Base-by-base conservation (phyloP, 2,329 filamentous ascomycete species). In the Aureobasidium subglaciale region DNA sequence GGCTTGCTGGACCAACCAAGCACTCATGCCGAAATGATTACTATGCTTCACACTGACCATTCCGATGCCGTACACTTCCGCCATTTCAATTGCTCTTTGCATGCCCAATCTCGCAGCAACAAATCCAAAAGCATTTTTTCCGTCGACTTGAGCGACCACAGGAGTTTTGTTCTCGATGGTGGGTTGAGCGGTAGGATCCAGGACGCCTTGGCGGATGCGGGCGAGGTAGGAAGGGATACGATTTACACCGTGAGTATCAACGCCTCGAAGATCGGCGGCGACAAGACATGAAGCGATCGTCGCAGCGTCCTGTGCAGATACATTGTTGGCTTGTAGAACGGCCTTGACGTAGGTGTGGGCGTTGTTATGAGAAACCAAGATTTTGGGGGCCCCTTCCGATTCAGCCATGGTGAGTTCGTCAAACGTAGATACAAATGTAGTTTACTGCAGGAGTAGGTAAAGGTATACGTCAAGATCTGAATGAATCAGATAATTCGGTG, bases 1-100 rank as follows among this genome's bases (percentile, higher is more conserved):
- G 0, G 86, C 88, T 69, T 88, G 83, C 66, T 88, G 83, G 10
- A 90, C 86, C 1, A 89, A 65, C 84, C 86, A 90, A 0, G 87
- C 87, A 3, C 79, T 79, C 87, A 91, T 91, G 54, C 88, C 88
- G 63, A 87, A 90, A 68, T 91, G 87, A 62, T 90, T 90, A 30
- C 83, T 87, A 68, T 85, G 84, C 67, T 83, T 86, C 64, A 90
- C 75, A 54, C 79, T 82, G 0, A 85, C 85, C 78, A 92, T 83
- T 27, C 87, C 87, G 60, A 91, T 86, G 6, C 87, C 87, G 62
- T 77, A 81, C 1, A 69, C 66, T n/a, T 73, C 70, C 0, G 86
- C 87, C 69, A 86, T 83, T 13, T 79, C 75, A 35, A 90, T 81
- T 0, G 86, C 86, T 0, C 76, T 75, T 1, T 70, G 68, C 82